A percentile compares a stretch with the other conserved stretches of the same genome.
Conservation (phyloP, 176 grass and related monocot species). For the Tuctoria greenei region DNA sequence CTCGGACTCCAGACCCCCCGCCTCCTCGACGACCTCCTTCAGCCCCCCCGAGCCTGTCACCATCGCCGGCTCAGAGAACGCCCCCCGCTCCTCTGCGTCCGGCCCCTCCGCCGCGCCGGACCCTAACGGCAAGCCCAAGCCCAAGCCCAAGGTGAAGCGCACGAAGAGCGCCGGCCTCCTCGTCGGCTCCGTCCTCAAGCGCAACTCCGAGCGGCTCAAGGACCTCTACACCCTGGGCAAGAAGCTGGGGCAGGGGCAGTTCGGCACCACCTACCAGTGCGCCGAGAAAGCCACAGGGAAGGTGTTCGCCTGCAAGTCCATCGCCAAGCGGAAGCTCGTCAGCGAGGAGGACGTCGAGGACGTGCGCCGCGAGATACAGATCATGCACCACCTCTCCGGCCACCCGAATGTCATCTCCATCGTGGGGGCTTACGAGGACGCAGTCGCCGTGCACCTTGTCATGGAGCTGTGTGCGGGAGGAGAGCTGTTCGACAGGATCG, state of each 20-base stretch:
- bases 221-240: conserved; percentile 57
- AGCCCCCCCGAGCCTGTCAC: conserved; percentile 37
- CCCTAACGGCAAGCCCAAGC: conserved; percentile 26
- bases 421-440: conserved; percentile 58
- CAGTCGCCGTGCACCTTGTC: conserved; percentile 87
- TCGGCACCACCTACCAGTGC: conserved; percentile 69
- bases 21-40: conserved; percentile 21
- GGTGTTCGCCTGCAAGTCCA: conserved; percentile 76
- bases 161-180: conserved; percentile 62
- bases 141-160: conserved; percentile 47
- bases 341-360: conserved; percentile 75
- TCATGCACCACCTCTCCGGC: conserved; percentile 79
- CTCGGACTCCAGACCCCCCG: background rate
- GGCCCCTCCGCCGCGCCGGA: background rate
- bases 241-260: conserved; percentile 69
- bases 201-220: conserved; percentile 57
- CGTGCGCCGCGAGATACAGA: conserved; percentile 83
- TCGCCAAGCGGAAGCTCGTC: conserved; percentile 76
- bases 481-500: conserved; percentile 78
- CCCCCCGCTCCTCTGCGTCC: background rate
- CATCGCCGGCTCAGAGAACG: conserved; percentile 44
- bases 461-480: conserved; percentile 90
- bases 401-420: conserved; percentile 62
- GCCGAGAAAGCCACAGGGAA: conserved; percentile 55
- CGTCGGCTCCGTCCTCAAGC: conserved; percentile 53